Percentiles rank a stretch among this genome's conserved stretches.
Evolutionary conservation across 441 rosid genomes (phyloP).

Genomic region (Brassica hybrid): DNA sequence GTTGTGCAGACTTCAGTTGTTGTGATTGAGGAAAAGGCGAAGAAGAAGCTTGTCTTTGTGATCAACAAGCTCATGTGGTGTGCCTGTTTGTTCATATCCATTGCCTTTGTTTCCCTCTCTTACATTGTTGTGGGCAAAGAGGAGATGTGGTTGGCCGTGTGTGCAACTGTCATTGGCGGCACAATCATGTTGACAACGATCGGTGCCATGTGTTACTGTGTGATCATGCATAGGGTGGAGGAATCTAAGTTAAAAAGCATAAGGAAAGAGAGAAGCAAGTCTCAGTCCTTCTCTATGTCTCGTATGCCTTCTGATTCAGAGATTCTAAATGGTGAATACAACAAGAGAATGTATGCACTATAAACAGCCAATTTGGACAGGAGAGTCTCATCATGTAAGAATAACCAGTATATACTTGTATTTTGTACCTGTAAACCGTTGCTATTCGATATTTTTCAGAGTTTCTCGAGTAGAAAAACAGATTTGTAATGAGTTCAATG

Average conservation of each 20-base stretch:
- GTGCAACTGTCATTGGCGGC: slow-evolving; percentile 76
- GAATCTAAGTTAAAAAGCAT: slow-evolving; percentile 76
- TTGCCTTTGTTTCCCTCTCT: slow-evolving; percentile 84
- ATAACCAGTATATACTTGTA: slow-evolving; percentile 34
- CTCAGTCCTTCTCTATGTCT: slow-evolving; percentile 81
- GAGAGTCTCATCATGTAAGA: slow-evolving; percentile 33
- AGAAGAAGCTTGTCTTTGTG: slow-evolving; percentile 94
- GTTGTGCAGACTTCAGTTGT: slow-evolving; percentile 99
- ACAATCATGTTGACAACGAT: slow-evolving; percentile 92
- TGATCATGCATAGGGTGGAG: slow-evolving; percentile 78
- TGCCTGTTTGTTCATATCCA: slow-evolving; percentile 92
- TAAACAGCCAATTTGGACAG: slow-evolving; percentile 36
- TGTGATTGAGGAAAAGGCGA: slow-evolving; percentile 93
- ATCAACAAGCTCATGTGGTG: slow-evolving; percentile 99
- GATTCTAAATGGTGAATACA: slow-evolving; percentile 75
- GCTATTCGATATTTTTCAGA: slow-evolving; percentile 21
- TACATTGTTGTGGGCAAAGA: slow-evolving; percentile 88
- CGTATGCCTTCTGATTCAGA: slow-evolving; percentile 71
- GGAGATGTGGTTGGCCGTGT: slow-evolving; percentile 79
- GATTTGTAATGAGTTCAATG: slow-evolving; percentile 31
- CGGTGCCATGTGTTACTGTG: slow-evolving; percentile 94
- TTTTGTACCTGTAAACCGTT: slow-evolving; percentile 33
- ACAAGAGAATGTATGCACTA: slow-evolving; percentile 91
- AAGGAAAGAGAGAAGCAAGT: slow-evolving; percentile 81
- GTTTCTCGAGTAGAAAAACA: slow-evolving; percentile 32